phyloP scores from a whole-genome alignment of 2,329 filamentous ascomycete genomes.

The Coniella lustricola region DNA sequence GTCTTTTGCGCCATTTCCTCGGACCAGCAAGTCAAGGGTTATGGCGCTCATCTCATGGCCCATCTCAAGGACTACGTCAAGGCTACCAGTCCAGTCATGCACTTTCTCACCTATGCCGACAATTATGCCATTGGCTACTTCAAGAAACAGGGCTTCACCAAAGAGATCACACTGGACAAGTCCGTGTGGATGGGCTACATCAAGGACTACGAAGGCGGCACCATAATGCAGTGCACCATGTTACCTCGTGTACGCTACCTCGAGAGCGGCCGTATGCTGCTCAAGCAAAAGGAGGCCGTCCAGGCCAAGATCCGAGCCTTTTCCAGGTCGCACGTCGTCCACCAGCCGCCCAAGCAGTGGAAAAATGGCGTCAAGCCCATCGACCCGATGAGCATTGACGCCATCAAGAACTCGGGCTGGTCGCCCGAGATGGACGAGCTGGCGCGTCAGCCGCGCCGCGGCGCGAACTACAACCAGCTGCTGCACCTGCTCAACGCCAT shows the following conservation, averaged over 20 bases:
- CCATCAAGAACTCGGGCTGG: slow-evolving; percentile 90
- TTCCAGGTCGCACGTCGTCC: slow-evolving; percentile 80
- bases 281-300: slow-evolving; percentile 95
- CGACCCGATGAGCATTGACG: slow-evolving; percentile 77
- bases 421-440: slow-evolving; percentile 97
- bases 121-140: slow-evolving; percentile 99
- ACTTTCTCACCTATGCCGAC: slow-evolving; percentile 96
- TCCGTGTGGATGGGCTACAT: slow-evolving; percentile 99
- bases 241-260: slow-evolving; percentile 90
- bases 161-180: slow-evolving; percentile 89
- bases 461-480: slow-evolving; percentile 92
- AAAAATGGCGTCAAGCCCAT: slow-evolving; percentile 65
- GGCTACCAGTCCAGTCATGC: slow-evolving; percentile 93
- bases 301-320: slow-evolving; percentile 92
- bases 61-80: slow-evolving; percentile 98
- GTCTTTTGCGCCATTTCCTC: slow-evolving; percentile 97
- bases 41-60: slow-evolving; percentile 95
- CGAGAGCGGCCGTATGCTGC: slow-evolving; percentile 83
- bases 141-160: slow-evolving; percentile 98
- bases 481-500: slow-evolving; percentile 89
- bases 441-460: slow-evolving; percentile 87
- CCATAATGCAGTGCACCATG: slow-evolving; percentile 99
- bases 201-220: slow-evolving; percentile 98
- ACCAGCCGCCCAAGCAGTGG: slow-evolving; percentile 81
- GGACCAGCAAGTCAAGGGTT: slow-evolving; percentile 97